Base-by-base conservation (phyloP, 2,329 filamentous ascomycete species). In the Ceratocystis cubensis region DNA sequence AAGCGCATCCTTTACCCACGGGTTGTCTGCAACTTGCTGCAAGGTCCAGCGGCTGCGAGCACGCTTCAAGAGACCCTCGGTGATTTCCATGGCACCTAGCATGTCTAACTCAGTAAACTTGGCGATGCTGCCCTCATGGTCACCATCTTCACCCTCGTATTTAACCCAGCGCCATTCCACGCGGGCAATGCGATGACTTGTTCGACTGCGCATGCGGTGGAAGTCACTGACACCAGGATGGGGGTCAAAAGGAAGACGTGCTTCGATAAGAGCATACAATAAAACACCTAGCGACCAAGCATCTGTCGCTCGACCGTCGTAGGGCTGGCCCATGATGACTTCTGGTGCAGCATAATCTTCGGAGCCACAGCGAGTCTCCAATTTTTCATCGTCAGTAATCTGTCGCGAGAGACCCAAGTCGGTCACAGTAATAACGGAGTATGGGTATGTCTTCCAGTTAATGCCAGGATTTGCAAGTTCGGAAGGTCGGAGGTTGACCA, bases 341-440 rank as follows among this genome's bases (percentile, higher is more conserved):
- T 99, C 94, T 0, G 94, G 94, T 0, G 94, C 93, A 1, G 93
- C 93, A 74, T 99, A 99, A 76, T 99, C 94, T 76, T 97, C 94
- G 50, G 89, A 96, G 41, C 94, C 94, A 75, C 94, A 99, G 8
- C 94, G 85, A 1, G 93, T 97, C 69, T 89, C 89, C n/a, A 99
- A 82, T 69, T 93, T 87, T 70, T 95, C 91, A 64, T 91, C 90
- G 69, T 91, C 87, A 17, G 90, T 84, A 48, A 97, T 89, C 45
- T 88, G 87, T 65, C 93, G 84, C 2, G 91, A 95, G 13, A 99
- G 84, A 15, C 94, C 94, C 13, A 99, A 81, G 74, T 99, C 94
- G 17, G 92, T 95, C 53, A 99, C 81, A 1, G 91, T 96, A 66
- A 93, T 84, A 65, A 97, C 83, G 1, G 93, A 88, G 72, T 91